phyloP scores from a whole-genome alignment of 2,329 filamentous ascomycete genomes.

The Xylariaceae sp. region DNA sequence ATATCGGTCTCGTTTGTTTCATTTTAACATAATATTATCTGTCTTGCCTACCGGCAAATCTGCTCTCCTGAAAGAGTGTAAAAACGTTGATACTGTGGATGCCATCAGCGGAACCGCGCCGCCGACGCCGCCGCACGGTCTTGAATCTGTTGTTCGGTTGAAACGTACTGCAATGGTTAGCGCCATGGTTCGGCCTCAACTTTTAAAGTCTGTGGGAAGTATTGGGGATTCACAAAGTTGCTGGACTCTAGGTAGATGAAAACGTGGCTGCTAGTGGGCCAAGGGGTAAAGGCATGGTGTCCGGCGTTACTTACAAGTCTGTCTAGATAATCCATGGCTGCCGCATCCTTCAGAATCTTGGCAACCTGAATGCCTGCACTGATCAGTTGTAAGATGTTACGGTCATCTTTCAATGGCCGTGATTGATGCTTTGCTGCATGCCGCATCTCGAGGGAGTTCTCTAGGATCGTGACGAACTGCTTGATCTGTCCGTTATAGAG shows the following conservation, averaged over 20 bases:
- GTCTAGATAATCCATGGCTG: conserved; percentile 83
- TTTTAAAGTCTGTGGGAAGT: neutral
- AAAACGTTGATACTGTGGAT: conserved; percentile 33
- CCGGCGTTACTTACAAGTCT: conserved; percentile 53
- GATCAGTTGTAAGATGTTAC: conserved; percentile 86
- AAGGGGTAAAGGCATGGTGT: neutral
- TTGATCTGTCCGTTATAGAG: conserved; percentile 92
- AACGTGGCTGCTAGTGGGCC: neutral
- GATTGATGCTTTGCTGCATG: conserved; percentile 85
- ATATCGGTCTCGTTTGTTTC: conserved; percentile 31
- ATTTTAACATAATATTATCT: conserved; percentile 32
- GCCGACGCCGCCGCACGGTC: conserved; percentile 60
- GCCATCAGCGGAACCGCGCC: conserved; percentile 48
- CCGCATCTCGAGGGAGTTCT: conserved; percentile 88
- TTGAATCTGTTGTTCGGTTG: conserved; percentile 80
- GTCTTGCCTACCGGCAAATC: conserved; percentile 22
- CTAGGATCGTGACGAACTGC: conserved; percentile 85
- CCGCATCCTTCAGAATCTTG: conserved; percentile 84
- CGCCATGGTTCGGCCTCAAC: neutral
- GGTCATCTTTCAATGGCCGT: conserved; percentile 83
- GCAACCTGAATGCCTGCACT: conserved; percentile 87
- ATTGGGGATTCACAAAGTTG: neutral
- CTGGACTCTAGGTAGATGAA: neutral
- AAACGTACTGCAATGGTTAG: conserved; percentile 62
- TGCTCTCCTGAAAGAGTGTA: conserved; percentile 15